Base-by-base conservation (phyloP, 2,329 filamentous ascomycete genomes). In the Peltaster fructicola region DNA sequence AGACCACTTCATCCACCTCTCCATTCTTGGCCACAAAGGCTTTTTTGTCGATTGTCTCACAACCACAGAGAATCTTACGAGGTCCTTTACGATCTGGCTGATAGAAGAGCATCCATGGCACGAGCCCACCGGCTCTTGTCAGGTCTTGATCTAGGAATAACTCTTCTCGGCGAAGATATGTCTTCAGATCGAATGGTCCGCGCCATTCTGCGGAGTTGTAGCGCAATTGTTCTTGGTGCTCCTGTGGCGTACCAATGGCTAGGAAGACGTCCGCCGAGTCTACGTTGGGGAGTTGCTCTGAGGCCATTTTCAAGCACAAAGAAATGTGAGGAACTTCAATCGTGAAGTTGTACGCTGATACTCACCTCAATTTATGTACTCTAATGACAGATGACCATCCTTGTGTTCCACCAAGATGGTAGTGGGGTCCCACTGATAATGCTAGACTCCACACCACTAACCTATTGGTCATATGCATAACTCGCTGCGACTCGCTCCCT, bases 101-200 rank as follows among this genome's bases (percentile, higher is more conserved):
- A 36, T 68, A 60, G 9, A 70, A 58, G 11, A 74, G 48, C 25
- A 70, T 57, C 69, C 69, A 74, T 30, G 57, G 57, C 3, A 62
- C 68, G 27, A 72, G 54, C 2, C 58, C 59, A 15, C 62, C 65
- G 29, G 68, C 54, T 29, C 50, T 55, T 14, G 62, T 66, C 28
- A 71, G 46, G 3, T 53, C 49, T 36, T 67, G 62, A 18, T 52
- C 43, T 18, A 53, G 44, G 5, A 74, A 56, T 22, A 56, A 44
- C 11, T 57, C 47, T 43, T 74, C 69, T 24, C 69, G 63, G 8
- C 56, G 55, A 13, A 72, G 53, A 37, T 73, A 74, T 20, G 61
- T 53, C 14, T 65, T 53, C 3, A 63, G 31, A 8, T 56, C 52
- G 11, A 74, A 47, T 1, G 59, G 55, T 4, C 68, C 68, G 26